A percentile compares a stretch with the other conserved stretches of the same genome.
phyloP scores from a whole-genome alignment of 148 eudicot genomes.

The Fagopyrum esculentum region DNA sequence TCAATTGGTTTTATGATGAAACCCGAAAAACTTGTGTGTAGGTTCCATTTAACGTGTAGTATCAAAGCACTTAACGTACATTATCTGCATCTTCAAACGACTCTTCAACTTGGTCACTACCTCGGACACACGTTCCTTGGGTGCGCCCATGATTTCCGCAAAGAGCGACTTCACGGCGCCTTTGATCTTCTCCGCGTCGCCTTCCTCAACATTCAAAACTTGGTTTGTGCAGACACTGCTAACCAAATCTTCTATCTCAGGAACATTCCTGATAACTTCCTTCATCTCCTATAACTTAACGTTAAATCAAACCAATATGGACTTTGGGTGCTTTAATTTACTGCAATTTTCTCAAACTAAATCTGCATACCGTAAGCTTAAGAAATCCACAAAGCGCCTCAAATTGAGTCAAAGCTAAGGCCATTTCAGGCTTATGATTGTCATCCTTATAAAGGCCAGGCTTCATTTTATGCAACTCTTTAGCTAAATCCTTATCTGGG shows the following conservation, averaged over 20 bases:
- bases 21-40: too few relatives aligned
- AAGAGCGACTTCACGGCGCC: neutral
- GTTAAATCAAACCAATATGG: too few relatives aligned
- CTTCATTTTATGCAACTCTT: constrained; percentile 28
- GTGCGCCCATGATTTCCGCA: neutral
- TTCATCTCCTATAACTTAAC: neutral
- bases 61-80: neutral
- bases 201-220: neutral
- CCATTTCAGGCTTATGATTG: constrained; percentile 65
- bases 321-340: too few relatives aligned
- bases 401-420: constrained; percentile 48
- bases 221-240: neutral
- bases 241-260: neutral
- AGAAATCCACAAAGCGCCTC: constrained; percentile 57
- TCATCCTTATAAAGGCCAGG: constrained; percentile 45
- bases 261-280: neutral
- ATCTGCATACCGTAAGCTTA: constrained; percentile 23
- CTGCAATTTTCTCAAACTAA: too few relatives aligned
- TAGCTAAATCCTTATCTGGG: constrained; percentile 44
- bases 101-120: neutral
- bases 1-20: too few relatives aligned
- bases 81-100: neutral
- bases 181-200: neutral
- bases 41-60: neutral
- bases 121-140: neutral